These are phyloP conservation scores for Chondrus crispus DNA, from an alignment of 23 red algal genomes.

Conservation along the genomic window DNA sequence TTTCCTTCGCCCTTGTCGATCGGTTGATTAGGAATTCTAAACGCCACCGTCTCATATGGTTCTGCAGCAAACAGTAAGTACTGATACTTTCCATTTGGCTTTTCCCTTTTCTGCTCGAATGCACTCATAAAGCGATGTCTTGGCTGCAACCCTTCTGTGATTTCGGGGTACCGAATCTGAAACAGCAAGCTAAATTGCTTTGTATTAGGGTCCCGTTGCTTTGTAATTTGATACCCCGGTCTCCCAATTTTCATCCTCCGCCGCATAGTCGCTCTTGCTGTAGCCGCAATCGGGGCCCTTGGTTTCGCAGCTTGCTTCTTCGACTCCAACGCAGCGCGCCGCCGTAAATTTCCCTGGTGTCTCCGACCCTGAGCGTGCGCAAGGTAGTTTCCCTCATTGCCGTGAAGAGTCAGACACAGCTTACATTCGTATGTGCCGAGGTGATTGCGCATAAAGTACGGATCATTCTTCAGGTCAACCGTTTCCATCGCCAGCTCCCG, in stretches of 20 bases:
- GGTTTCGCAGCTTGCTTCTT: constrained; percentile 64
- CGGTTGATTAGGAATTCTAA: constrained; percentile 87
- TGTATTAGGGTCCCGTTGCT: constrained; percentile 69
- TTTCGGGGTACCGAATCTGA: constrained; percentile 80
- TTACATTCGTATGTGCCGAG: constrained; percentile 93
- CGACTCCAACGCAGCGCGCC: constrained; percentile 70
- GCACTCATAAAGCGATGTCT: constrained; percentile 94
- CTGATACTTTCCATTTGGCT: constrained; percentile 71
- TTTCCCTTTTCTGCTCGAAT: constrained; percentile 79
- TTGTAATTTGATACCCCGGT: constrained; percentile 74
- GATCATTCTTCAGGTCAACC: constrained; percentile 87
- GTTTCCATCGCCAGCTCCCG: constrained; percentile 80
- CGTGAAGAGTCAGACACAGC: constrained; percentile 90
- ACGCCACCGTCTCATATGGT: constrained; percentile 94
- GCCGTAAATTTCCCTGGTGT: constrained; percentile 87
- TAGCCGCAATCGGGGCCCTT: constrained; percentile 26
- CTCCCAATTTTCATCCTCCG: constrained; percentile 52
- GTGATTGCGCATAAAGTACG: constrained; percentile 94
- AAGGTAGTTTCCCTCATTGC: constrained; percentile 94
- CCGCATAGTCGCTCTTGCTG: not conserved
- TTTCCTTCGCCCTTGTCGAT: constrained; percentile 68
- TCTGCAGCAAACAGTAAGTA: constrained; percentile 90
- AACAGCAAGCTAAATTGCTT: constrained; percentile 70
- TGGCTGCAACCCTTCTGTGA: constrained; percentile 71
- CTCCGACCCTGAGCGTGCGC: constrained; percentile 89